Evolutionary conservation across 495 filamentous ascomycete species (phyloP).

Genomic region (Xylaria intraflava): DNA sequence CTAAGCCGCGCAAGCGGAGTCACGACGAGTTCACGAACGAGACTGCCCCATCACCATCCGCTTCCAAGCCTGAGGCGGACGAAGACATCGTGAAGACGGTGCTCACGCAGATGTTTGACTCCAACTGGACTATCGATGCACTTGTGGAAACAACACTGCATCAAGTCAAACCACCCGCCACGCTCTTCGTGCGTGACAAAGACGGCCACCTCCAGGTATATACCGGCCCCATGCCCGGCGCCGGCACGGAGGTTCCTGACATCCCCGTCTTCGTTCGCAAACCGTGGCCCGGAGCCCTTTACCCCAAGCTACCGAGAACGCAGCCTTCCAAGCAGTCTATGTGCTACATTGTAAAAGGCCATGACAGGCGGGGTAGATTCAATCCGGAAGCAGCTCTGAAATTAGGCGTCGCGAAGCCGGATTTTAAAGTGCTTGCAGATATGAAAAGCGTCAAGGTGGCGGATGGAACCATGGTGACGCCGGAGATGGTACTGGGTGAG

Average conservation of each 20-base stretch:
- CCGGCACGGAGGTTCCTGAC: conserved; percentile 45
- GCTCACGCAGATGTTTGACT: conserved; percentile 76
- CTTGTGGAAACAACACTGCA: conserved; percentile 57
- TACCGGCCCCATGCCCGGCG: conserved; percentile 54
- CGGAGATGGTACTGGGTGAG: conserved; percentile 45
- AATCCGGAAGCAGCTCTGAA: conserved; percentile 51
- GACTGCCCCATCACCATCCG: background rate
- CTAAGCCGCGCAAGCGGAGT: conserved; percentile 49
- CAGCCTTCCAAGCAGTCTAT: conserved; percentile 57
- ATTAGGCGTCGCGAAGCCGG: conserved; percentile 49
- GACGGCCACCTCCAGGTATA: conserved; percentile 63
- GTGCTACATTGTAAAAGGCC: conserved; percentile 76
- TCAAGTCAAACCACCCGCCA: conserved; percentile 59
- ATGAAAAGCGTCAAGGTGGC: conserved; percentile 48
- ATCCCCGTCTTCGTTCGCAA: conserved; percentile 67
- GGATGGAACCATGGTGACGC: conserved; percentile 50
- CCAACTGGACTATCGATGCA: conserved; percentile 63
- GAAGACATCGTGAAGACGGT: conserved; percentile 51
- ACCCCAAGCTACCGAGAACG: conserved; percentile 59
- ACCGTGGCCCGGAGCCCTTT: conserved; percentile 74
- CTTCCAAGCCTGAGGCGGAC: conserved; percentile 26
- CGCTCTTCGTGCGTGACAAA: conserved; percentile 60
- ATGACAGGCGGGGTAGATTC: conserved; percentile 76
- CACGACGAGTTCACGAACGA: conserved; percentile 48
- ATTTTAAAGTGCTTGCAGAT: conserved; percentile 45